Evolutionary conservation across 1,284 basidiomycete species (phyloP), one percentile per base, ranked within the genome.

Genomic region (Moesziomyces globuligerus): DNA sequence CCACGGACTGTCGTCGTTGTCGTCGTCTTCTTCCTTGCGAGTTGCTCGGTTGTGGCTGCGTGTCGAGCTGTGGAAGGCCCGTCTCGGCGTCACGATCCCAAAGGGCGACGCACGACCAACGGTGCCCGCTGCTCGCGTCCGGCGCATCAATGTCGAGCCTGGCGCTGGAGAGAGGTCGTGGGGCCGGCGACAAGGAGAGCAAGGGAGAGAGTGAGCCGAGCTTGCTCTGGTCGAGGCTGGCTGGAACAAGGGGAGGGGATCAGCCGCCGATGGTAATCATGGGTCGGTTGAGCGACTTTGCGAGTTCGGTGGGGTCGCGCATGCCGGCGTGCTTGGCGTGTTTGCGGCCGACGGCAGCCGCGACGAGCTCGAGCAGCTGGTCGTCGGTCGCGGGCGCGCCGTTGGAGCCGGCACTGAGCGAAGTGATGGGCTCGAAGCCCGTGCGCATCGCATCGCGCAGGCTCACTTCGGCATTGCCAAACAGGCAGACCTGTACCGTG

Each of bases 251-350:
- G 32, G 45, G 17, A 17, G 18, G 25, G 39, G 25, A 43, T 67
- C 53, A 80, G n/a, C 78, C 85, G 43, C 92, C 93, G 83, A 94
- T 94, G 64, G 92, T 85, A 71, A 94, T 93, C 90, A 91, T 93
- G 54, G 88, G 91, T 49, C 78, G 58, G 43, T 74, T 78, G 50
- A 54, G 34, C 26, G 58, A 51, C 28, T 62, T 57, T 11, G 76
- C 76, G 26, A 79, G 62, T 59, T 76, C 78, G 24, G 52, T 62
- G 4, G 72, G 76, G 43, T 70, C 68, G 15, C 44, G 37, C 74
- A 76, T 76, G 9, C 78, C 78, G 15, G 88, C 89, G 79, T 94
- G 92, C 76, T 90, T 92, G 79, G 89, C 91, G 76, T 90, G 88
- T 85, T 94, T 94, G 44, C 87, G 87, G 21, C 83, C 83, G 1